Evolutionary conservation across 2,329 filamentous ascomycete species (phyloP), one percentile per base, ranked within the genome.

Genomic region (Coleophoma eucalyptorum): DNA sequence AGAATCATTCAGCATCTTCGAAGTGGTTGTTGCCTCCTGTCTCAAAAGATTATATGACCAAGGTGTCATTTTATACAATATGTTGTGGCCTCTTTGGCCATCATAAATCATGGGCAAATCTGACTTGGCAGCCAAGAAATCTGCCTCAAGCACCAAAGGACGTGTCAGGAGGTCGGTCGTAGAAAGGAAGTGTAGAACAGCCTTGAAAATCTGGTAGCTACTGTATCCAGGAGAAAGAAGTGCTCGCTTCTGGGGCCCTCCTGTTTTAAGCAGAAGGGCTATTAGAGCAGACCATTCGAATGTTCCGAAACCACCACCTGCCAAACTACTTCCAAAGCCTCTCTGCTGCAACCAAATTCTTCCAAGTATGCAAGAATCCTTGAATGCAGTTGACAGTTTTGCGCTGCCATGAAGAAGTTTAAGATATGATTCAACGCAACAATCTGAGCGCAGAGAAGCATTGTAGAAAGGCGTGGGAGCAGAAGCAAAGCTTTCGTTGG

Each of bases 131-230:
- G 57, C 52, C 73, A 77, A 61, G 64, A 68, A 60, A 63, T 72
- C 21, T 52, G 69, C 62, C 58, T 76, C 58, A 51, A 83, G 62
- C 55, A 75, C 54, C 64, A 86, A 77, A 0, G 88, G 83, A 57
- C 81, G 87, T 60, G 81, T 86, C 50, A 73, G 75, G 49, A 97
- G 73, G 62, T 96, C 86, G 35, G 81, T 86, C 1, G 81, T 79
- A 1, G 87, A 84, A 16, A 99, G 73, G 58, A 93, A 94, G 65
- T 97, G 93, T n/a, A 99, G 73, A 1, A 86, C 84, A 3, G 90
- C 92, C 69, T 97, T 97, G 78, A 99, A 97, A 42, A 97, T 78
- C 68, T 97, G 93, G 20, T 93, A 94, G 68, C 87, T 88, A 72
- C 88, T 96, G 61, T 96, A 87, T 7, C 89, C 89, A 5, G 82